Conservation (phyloP, 352 stramenopile genomes). For the Albugo laibachii region DNA sequence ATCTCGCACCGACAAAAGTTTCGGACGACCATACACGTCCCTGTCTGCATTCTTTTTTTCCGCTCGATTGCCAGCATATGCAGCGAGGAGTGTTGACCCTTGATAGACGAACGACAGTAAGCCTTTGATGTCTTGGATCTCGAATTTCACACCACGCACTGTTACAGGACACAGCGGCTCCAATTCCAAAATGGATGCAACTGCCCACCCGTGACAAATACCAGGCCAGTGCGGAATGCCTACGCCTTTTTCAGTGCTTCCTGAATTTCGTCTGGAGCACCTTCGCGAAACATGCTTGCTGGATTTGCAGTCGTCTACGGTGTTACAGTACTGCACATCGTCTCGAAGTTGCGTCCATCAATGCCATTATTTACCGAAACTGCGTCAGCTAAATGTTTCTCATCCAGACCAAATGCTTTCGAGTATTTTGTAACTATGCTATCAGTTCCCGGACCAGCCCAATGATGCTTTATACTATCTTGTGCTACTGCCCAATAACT, state of each 20-base stretch:
- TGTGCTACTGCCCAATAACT: not conserved
- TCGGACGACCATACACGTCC: constrained; percentile 2
- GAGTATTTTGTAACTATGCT: too few species aligned
- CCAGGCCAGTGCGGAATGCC: constrained; percentile 13
- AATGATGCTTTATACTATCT: not conserved
- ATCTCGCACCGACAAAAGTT: constrained; percentile 1
- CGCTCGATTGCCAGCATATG: constrained; percentile 13
- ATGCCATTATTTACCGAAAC: not conserved
- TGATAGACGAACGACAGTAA: constrained; percentile 5
- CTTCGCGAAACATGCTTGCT: not conserved
- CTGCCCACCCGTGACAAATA: constrained; percentile 15
- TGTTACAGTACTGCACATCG: too few species aligned
- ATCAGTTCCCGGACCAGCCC: not conserved
- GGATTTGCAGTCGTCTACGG: not conserved
- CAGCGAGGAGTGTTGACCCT: constrained; percentile 5
- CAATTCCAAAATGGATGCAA: constrained; percentile 10
- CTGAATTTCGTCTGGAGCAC: not conserved
- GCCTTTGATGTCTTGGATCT: constrained; percentile 13
- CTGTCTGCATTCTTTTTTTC: constrained; percentile 4
- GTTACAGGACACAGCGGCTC: constrained; percentile 6
- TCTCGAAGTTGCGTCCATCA: too few species aligned
- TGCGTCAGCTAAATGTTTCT: not conserved
- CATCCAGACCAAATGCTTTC: not conserved
- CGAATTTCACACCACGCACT: constrained; percentile 11
- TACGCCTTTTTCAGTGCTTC: not conserved